Conservation (phyloP, 1,284 basidiomycete species). For the Kwoniella shivajii region DNA sequence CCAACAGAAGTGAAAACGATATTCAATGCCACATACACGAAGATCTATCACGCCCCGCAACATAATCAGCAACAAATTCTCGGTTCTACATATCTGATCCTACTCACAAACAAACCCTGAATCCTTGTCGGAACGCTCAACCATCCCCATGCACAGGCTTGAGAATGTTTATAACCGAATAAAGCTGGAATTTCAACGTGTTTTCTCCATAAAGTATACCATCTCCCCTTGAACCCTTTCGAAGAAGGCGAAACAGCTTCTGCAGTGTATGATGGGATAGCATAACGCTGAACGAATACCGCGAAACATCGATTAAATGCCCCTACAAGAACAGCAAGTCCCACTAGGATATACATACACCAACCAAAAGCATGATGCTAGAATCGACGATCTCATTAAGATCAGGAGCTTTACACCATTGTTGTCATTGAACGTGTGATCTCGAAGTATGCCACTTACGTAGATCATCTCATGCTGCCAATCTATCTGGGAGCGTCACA, state of each 20-base stretch:
- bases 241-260: not conserved
- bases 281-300: conserved; percentile 1
- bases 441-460: conserved; percentile 9
- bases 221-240: not conserved
- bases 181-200: conserved; percentile 29
- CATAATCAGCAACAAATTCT: not conserved
- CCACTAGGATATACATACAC: conserved; percentile 28
- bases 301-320: conserved; percentile 16
- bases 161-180: conserved; percentile 28
- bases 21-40: conserved; percentile 31
- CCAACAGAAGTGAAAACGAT: conserved; percentile 51
- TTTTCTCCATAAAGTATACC: conserved; percentile 20
- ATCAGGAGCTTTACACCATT: no score
- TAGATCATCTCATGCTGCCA: conserved; percentile 16
- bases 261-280: not conserved
- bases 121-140: conserved; percentile 34
- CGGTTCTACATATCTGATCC: not conserved
- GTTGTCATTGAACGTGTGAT: no score
- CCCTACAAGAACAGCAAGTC: conserved; percentile 20
- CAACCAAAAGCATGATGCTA: conserved; percentile 34
- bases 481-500: conserved; percentile 10
- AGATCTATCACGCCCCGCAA: conserved; percentile 19
- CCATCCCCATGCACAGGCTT: conserved; percentile 22
- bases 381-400: no score
- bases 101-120: conserved; percentile 31